Evolutionary conservation across 306 rosid genomes (phyloP).

Genomic region (Glycine soja): DNA sequence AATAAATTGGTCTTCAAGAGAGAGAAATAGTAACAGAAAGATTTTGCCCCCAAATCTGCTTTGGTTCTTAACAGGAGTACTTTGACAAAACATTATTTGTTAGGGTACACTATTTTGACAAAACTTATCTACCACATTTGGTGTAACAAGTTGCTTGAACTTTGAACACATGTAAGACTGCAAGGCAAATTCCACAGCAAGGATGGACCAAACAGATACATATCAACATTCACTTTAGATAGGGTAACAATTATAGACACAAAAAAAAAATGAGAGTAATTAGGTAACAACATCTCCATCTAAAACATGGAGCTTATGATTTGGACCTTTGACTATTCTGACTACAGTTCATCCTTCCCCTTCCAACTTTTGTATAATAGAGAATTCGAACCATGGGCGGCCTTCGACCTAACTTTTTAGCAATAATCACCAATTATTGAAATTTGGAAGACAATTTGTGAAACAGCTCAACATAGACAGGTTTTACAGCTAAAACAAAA

Average conservation of each 20-base stretch:
- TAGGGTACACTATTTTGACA: neutral
- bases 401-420: too few species aligned
- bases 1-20: conserved; percentile 34
- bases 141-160: neutral
- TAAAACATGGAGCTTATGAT: conserved; percentile 29
- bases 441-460: too few species aligned
- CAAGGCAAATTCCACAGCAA: conserved; percentile 27
- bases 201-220: conserved; percentile 6
- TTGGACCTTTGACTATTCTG: conserved; percentile 18
- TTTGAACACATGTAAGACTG: neutral
- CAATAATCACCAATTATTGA: too few species aligned
- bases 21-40: conserved; percentile 10
- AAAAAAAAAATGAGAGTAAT: neutral
- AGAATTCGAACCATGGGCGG: conserved; percentile 16
- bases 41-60: neutral
- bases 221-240: conserved; percentile 13
- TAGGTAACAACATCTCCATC: conserved; percentile 17
- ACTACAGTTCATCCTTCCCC: neutral
- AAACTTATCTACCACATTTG: neutral
- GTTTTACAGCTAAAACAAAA: neutral
- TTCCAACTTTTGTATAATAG: neutral
- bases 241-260: neutral
- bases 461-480: too few species aligned
- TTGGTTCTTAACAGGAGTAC: conserved; percentile 26
- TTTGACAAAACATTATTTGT: neutral